Evolutionary conservation across 352 stramenopile genomes (phyloP), one percentile per base, ranked within the genome.

Genomic region (Phytophthora pistaciae): DNA sequence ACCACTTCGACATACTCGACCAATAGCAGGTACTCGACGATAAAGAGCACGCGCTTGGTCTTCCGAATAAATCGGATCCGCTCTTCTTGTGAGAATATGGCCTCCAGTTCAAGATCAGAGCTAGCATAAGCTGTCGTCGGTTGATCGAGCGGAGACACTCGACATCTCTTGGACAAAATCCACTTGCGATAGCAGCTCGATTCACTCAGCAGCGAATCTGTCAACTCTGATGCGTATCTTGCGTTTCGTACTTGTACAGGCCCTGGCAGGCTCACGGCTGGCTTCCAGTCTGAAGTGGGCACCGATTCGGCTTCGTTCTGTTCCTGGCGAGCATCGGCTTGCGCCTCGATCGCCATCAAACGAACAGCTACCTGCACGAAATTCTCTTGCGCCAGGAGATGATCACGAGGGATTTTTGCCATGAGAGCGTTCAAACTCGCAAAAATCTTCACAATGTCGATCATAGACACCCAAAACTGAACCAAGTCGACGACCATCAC

Each of bases 1-100:
- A 78, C 62, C 9, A 84, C 74, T 61, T 84, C 75, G 4, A 73
- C 70, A 46, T 81, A 84, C 60, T 85, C 80, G 9, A 78, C 66
- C 36, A 84, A 50, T 1, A 84, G 52, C 16, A 84, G 58, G 36
- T 79, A 84, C 62, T 88, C 78, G 1, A 66, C 75, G 16, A 80
- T 77, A 31, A 78, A 77, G 16, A 84, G 73, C 3, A 82, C 67
- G 7, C 56, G 63, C 1, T 69, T 36, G 11, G 52, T 72, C 31
- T 77, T 71, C n/a, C 60, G 52, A 6, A 84, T 69, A 13, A 80
- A 77, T 1, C 52, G n/a, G 13, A 21, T 46, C 8, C 68, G 68
- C 27, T 79, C 72, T 40, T 74, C 36, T 16, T 6, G 25, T 0
- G 54, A 58, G 23, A 70, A 76, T 10, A 76, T 31, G 0, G n/a